Conservation (phyloP, 148 eudicot genomes). For the Silene latifolia region DNA sequence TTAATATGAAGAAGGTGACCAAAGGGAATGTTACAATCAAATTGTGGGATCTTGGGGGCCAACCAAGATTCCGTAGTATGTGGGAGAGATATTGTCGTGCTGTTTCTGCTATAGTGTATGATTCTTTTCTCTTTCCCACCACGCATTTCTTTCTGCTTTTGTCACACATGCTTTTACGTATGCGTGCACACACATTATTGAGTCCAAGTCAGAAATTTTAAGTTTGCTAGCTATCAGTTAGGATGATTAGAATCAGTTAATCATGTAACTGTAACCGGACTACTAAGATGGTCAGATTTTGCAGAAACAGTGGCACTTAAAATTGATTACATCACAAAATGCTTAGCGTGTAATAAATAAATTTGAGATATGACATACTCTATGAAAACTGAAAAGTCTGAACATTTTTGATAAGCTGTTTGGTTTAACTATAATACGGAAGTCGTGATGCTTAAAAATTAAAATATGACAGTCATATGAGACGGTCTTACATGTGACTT, state of each 20-base stretch:
- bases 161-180: not conserved
- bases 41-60: slow-evolving; percentile 99
- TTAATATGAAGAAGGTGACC: slow-evolving; percentile 94
- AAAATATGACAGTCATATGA: not conserved
- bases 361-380: not conserved
- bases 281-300: not conserved
- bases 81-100: slow-evolving; percentile 99
- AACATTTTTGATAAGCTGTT: not conserved
- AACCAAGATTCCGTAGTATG: slow-evolving; percentile 98
- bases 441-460: not conserved
- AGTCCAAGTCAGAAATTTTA: not conserved
- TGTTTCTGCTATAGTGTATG: slow-evolving; percentile 99
- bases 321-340: not conserved
- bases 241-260: not conserved
- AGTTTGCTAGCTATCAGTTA: not conserved
- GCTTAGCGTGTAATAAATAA: not conserved
- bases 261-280: not conserved
- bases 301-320: not conserved
- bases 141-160: not conserved
- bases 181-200: not conserved
- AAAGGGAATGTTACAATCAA: slow-evolving; percentile 97
- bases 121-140: not conserved
- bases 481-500: not conserved
- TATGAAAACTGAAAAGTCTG: not conserved
- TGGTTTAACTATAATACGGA: not conserved